A percentile compares a stretch with the other conserved stretches of the same genome.
Conservation (phyloP, 257 asterid species). For the Jacaranda copaia region DNA sequence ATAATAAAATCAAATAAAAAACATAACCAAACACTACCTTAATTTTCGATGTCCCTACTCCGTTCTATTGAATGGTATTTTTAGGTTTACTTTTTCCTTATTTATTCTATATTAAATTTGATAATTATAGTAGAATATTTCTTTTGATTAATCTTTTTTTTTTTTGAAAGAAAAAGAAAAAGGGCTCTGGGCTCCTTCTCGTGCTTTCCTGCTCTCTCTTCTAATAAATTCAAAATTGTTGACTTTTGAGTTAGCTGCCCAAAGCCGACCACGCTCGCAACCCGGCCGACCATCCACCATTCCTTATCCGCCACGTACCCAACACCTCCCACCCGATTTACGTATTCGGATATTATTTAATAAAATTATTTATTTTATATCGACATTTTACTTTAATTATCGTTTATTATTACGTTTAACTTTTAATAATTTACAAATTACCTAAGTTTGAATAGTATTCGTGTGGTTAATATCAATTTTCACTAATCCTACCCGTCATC, state of each 20-base stretch:
- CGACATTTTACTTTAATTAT: background rate
- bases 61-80: no score
- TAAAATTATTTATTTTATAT: background rate
- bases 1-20: no score
- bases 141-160: background rate
- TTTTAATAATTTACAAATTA: no score
- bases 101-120: background rate
- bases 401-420: no score
- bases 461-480: no score
- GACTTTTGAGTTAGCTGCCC: conserved; percentile 46
- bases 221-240: background rate
- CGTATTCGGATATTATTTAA: background rate
- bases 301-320: conserved; percentile 54
- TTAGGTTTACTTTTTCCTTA: background rate
- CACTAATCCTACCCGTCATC: no score
- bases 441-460: no score
- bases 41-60: background rate
- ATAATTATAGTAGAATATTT: background rate
- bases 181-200: background rate
- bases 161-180: no score
- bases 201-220: background rate
- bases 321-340: background rate
- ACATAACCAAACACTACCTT: no score
- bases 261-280: conserved; percentile 56
- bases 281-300: conserved; percentile 38